Evolutionary conservation across 768 basidiomycete genomes (phyloP).

Genomic region (Grammothele lineata): DNA sequence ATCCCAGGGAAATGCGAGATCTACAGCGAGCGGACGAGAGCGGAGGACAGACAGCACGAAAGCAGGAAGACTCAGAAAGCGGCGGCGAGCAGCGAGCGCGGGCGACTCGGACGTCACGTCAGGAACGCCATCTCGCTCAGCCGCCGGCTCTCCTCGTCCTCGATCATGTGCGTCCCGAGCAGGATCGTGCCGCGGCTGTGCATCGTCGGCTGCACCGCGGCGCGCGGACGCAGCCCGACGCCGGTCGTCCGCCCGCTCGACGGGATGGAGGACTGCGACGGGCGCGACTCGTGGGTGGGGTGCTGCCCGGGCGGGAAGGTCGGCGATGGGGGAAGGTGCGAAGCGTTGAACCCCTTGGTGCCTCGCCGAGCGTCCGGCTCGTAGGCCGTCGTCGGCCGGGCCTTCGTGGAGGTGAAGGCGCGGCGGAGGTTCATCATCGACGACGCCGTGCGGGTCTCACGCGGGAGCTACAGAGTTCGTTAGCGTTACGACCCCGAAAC

Average conservation of each 20-base stretch:
- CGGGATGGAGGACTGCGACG: constrained; percentile 24
- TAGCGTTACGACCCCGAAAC: background rate
- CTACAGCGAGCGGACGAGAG: too few relatives aligned
- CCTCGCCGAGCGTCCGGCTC: constrained; percentile 31
- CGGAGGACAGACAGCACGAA: too few relatives aligned
- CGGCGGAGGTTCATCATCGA: constrained; percentile 45
- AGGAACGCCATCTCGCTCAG: constrained; percentile 69
- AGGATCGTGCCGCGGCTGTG: constrained; percentile 57
- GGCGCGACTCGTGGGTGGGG: background rate
- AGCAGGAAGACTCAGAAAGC: too few relatives aligned
- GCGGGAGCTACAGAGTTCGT: background rate
- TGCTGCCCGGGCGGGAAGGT: constrained; percentile 3
- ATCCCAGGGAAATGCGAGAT: too few relatives aligned
- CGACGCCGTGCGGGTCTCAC: constrained; percentile 24
- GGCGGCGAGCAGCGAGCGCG: too few relatives aligned
- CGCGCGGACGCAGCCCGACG: constrained; percentile 25
- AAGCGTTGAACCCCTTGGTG: constrained; percentile 19
- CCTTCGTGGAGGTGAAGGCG: constrained; percentile 30
- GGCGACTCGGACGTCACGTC: background rate
- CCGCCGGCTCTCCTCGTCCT: constrained; percentile 65
- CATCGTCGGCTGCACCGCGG: constrained; percentile 53
- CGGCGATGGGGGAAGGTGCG: constrained; percentile 9
- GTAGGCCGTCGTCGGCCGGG: constrained; percentile 21
- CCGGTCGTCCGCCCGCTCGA: constrained; percentile 8
- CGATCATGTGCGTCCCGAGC: constrained; percentile 46